These are phyloP conservation scores for Suhomyces guaymorum DNA, from an alignment of 1,139 yeast species.

Conservation along the genomic window DNA sequence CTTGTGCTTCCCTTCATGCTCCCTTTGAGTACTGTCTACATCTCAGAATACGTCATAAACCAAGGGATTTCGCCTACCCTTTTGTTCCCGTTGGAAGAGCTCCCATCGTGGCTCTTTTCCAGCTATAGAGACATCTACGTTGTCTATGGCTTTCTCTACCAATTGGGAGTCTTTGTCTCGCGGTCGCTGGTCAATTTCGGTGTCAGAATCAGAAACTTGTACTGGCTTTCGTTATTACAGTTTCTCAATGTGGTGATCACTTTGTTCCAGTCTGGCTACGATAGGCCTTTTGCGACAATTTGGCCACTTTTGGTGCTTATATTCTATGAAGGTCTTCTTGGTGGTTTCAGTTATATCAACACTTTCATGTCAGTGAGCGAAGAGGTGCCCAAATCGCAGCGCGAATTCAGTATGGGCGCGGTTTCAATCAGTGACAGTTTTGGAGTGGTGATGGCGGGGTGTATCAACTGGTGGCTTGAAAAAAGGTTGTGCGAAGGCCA, in stretches of 20 bases:
- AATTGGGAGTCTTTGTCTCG: conserved; percentile 88
- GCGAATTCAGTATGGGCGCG: conserved; percentile 93
- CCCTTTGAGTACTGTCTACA: conserved; percentile 80
- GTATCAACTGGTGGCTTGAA: conserved; percentile 73
- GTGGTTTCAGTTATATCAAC: conserved; percentile 88
- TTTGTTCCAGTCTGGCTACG: conserved; percentile 62
- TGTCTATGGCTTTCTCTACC: conserved; percentile 89
- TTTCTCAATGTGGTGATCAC: conserved; percentile 60
- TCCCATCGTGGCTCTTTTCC: conserved; percentile 60
- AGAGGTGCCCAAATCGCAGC: conserved; percentile 48
- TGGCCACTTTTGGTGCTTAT: conserved; percentile 64
- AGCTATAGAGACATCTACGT: conserved; percentile 86
- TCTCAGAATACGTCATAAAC: conserved; percentile 84
- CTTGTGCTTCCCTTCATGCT: conserved; percentile 72
- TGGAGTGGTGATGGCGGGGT: conserved; percentile 82
- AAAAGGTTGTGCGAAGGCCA: conserved; percentile 65
- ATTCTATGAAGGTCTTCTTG: conserved; percentile 84
- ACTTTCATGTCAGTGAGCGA: conserved; percentile 81
- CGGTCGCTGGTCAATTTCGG: conserved; percentile 74
- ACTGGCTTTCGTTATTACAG: conserved; percentile 68
- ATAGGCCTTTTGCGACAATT: conserved; percentile 56
- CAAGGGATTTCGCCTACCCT: conserved; percentile 91
- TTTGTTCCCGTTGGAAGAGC: conserved; percentile 66
- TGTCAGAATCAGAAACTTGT: conserved; percentile 58
- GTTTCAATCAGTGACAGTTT: conserved; percentile 90